Conservation (phyloP, 2,329 filamentous ascomycete genomes). For the Orbilia oligospora region DNA sequence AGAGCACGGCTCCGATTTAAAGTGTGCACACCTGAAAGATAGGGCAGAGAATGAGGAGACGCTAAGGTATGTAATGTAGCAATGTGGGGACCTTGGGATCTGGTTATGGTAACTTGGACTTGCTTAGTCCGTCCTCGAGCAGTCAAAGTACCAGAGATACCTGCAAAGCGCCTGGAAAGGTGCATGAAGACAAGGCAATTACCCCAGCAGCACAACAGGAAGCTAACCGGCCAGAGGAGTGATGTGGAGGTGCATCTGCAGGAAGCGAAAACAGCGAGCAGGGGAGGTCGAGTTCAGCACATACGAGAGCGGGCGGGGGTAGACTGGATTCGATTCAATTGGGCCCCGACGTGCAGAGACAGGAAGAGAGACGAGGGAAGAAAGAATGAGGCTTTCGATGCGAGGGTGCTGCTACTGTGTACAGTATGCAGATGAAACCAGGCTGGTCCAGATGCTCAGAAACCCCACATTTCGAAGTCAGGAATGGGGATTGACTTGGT, state of each 20-base stretch:
- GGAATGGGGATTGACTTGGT: constrained; percentile 31
- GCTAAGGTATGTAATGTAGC: constrained; percentile 46
- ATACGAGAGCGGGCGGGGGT: constrained; percentile 27
- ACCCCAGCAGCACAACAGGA: constrained; percentile 36
- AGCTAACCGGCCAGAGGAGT: constrained; percentile 40
- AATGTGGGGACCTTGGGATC: constrained; percentile 38
- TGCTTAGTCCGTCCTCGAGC: constrained; percentile 34
- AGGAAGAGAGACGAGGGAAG: constrained; percentile 23
- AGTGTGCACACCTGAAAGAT: constrained; percentile 45
- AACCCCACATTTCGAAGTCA: constrained; percentile 49
- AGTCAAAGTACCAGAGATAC: constrained; percentile 43
- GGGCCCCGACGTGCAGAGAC: constrained; percentile 2
- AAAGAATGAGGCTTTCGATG: constrained; percentile 59
- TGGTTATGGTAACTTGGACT: constrained; percentile 47
- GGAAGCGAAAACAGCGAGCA: constrained; percentile 60
- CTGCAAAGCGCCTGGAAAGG: constrained; percentile 51
- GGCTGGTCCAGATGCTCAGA: constrained; percentile 52
- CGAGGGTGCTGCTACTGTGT: constrained; percentile 22
- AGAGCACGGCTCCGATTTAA: constrained; percentile 49
- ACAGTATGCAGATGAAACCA: constrained; percentile 35
- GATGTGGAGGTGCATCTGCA: constrained; percentile 58
- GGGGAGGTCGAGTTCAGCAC: constrained; percentile 35
- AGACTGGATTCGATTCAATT: constrained; percentile 1
- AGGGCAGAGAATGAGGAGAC: constrained; percentile 46
- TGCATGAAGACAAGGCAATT: constrained; percentile 50